Conservation (phyloP, 768 basidiomycete genomes). For the Lentinula detonsa region DNA sequence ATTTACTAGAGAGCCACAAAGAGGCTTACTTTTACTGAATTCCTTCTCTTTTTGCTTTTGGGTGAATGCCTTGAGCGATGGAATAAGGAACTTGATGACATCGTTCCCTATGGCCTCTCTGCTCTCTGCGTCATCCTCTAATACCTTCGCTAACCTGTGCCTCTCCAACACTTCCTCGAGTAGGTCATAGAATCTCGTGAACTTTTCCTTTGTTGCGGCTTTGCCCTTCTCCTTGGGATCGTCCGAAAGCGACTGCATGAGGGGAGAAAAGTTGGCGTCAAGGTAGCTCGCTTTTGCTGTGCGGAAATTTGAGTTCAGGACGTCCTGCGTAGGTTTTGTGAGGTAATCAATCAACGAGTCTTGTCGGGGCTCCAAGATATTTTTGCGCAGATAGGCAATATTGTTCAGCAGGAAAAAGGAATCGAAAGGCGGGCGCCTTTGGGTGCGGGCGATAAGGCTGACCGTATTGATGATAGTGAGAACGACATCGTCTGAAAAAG, state of each 20-base stretch:
- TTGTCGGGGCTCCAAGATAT: slow-evolving; percentile 49
- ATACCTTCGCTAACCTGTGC: slow-evolving; percentile 57
- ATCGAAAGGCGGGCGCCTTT: slow-evolving; percentile 56
- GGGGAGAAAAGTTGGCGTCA: slow-evolving; percentile 73
- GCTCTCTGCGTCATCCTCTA: slow-evolving; percentile 60
- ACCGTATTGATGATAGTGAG: slow-evolving; percentile 56
- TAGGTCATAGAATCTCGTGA: slow-evolving; percentile 74
- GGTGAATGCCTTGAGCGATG: slow-evolving; percentile 66
- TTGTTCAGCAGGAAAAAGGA: slow-evolving; percentile 82
- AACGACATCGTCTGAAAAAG: slow-evolving; percentile 62
- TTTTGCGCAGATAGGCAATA: slow-evolving; percentile 58
- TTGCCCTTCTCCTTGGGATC: slow-evolving; percentile 52
- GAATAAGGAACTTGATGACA: slow-evolving; percentile 70
- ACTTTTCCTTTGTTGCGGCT: slow-evolving; percentile 68
- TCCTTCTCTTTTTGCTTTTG: slow-evolving; percentile 76
- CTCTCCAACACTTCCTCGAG: slow-evolving; percentile 77
- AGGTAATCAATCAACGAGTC: slow-evolving; percentile 43
- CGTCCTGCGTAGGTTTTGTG: slow-evolving; percentile 54
- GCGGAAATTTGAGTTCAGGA: slow-evolving; percentile 64
- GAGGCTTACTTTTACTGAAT: slow-evolving; percentile 71
- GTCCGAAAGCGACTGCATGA: slow-evolving; percentile 62
- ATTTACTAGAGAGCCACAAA: not conserved
- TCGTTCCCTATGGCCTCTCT: slow-evolving; percentile 63
- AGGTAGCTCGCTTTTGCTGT: slow-evolving; percentile 83
- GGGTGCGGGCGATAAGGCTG: slow-evolving; percentile 54